Base-by-base conservation (phyloP, 2,329 filamentous ascomycete genomes). In the Thelonectria rubi region DNA sequence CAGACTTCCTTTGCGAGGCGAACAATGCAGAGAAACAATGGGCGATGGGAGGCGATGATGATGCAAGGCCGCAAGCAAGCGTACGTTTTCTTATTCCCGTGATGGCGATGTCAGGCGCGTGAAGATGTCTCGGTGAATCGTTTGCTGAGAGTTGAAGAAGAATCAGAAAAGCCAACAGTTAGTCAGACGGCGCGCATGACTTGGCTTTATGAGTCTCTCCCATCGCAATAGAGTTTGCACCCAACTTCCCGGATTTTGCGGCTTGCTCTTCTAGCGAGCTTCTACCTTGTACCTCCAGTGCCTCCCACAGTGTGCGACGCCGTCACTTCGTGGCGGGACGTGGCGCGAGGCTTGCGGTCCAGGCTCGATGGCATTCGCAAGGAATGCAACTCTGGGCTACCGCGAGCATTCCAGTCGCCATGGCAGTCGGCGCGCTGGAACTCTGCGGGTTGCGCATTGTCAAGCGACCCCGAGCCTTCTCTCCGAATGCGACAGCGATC, bases 331-430 rank as follows among this genome's bases (percentile, higher is more conserved):
- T 30, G 63, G 68, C 60, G 66, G 64, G 46, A 37, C 58, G 69
- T 72, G 69, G 69, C 69, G 68, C 66, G 60, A 68, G 69, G 68
- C 68, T 72, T 69, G 63, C 21, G 65, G 69, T 71, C 69, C 69
- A 65, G 69, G 66, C 69, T 69, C 58, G 45, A 49, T 61, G 55
- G 65, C 42, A 58, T 50, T 58, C 54, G 55, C 55, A 59, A 65
- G 55, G 57, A 58, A 65, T 64, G 50, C 58, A 60, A 55, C 47
- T 48, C 48, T 58, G 57, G n/a, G 59, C 53, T 46, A 59, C 45
- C 55, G 47, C n/a, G 45, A 63, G 37, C 69, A 72, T 72, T 72
- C 69, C 68, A 72, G 69, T 66, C 55, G 40, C 12, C 12, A 39
- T 43, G 42, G 12, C 15, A n/a, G 48, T 34, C 8, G 3, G 18